These are phyloP conservation scores for Mycena polygramma DNA, from an alignment of 768 basidiomycete species.

Conservation along the genomic window DNA sequence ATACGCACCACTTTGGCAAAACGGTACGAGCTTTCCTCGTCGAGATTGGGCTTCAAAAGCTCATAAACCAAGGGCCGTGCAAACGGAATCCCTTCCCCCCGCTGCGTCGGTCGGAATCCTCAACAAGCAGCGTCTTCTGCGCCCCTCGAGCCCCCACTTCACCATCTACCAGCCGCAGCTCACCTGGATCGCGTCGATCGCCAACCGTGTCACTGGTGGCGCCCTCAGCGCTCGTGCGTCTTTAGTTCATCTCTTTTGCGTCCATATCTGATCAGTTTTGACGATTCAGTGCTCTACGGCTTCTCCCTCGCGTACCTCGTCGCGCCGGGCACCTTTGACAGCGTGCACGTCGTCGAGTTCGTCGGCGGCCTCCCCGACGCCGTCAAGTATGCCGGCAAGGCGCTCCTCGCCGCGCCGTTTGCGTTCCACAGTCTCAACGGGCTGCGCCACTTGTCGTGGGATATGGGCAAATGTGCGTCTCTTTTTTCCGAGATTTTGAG, in stretches of 20 bases:
- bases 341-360: constrained; percentile 79
- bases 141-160: constrained; percentile 95
- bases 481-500: constrained; percentile 13
- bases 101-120: constrained; percentile 73
- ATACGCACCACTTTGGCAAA: constrained; percentile 55
- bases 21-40: constrained; percentile 51
- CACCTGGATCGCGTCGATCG: constrained; percentile 90
- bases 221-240: constrained; percentile 83
- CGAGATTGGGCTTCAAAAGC: neutral
- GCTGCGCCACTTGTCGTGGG: constrained; percentile 92
- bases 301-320: constrained; percentile 89
- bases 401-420: constrained; percentile 87
- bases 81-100: constrained; percentile 76
- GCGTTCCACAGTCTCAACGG: constrained; percentile 94
- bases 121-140: constrained; percentile 87
- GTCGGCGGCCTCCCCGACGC: constrained; percentile 80
- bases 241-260: neutral
- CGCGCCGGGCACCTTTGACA: constrained; percentile 85
- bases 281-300: constrained; percentile 81
- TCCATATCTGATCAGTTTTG: neutral
- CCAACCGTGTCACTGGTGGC: constrained; percentile 87
- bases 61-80: constrained; percentile 58
- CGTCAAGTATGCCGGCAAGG: constrained; percentile 82
- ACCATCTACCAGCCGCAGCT: constrained; percentile 97
- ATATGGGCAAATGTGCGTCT: constrained; percentile 86